A percentile compares a stretch with the other conserved stretches of the same genome.
Evolutionary conservation across 768 basidiomycete genomes (phyloP).

Genomic region (Brasilioporus rufonigricans): DNA sequence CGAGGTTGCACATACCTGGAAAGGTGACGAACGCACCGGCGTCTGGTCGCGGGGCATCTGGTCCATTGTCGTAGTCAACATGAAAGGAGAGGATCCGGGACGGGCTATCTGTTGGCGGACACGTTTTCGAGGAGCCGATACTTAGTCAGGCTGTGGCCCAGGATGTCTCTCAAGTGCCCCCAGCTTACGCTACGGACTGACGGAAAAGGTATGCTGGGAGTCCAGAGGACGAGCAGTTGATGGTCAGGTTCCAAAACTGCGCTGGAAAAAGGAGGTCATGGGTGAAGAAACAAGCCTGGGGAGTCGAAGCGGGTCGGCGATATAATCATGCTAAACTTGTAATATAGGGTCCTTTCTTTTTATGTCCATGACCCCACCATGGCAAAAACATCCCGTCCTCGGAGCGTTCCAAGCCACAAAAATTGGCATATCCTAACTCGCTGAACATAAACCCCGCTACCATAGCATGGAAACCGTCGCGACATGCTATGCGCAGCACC

Average conservation of each 20-base stretch:
- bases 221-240: neutral
- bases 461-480: neutral
- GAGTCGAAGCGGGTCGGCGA: conserved; percentile 7
- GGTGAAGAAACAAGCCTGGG: conserved; percentile 7
- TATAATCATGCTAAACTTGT: conserved; percentile 13
- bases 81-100: conserved; percentile 8
- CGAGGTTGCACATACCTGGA: conserved; percentile 29
- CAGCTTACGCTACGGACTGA: neutral
- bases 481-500: neutral
- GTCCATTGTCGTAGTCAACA: conserved; percentile 28
- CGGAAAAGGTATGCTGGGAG: neutral
- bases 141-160: too few relatives aligned
- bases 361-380: conserved; percentile 4
- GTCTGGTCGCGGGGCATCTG: conserved; percentile 23
- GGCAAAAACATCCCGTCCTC: too few relatives aligned
- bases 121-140: conserved; percentile 30
- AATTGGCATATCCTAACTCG: too few relatives aligned
- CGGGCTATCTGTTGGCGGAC: conserved; percentile 21
- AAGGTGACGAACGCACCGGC: conserved; percentile 18
- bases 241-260: neutral
- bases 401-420: too few relatives aligned
- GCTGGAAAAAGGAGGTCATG: neutral
- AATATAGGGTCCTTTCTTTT: conserved; percentile 21
- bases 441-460: neutral
- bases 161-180: too few relatives aligned